phyloP scores from a whole-genome alignment of 2,329 filamentous ascomycete genomes.

The Colletotrichum graminicola region DNA sequence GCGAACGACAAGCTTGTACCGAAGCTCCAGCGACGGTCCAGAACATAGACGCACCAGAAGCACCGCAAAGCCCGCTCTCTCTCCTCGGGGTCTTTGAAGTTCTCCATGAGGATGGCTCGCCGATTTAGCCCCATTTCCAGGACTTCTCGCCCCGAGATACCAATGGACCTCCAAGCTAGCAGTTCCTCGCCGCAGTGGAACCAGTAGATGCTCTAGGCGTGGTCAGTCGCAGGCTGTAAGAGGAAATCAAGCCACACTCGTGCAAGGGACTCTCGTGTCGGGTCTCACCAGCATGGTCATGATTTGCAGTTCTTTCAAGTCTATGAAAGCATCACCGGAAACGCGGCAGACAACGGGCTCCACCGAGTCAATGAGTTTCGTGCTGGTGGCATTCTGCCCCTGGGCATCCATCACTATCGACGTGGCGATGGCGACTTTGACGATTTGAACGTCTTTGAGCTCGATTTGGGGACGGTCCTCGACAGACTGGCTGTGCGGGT shows the following conservation, averaged over 20 bases:
- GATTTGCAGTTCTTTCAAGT: slow-evolving; percentile 52
- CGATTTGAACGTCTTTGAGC: slow-evolving; percentile 50
- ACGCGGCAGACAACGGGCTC: slow-evolving; percentile 48
- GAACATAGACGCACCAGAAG: slow-evolving; percentile 65
- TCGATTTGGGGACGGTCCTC: slow-evolving; percentile 23
- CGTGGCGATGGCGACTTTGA: slow-evolving; percentile 51
- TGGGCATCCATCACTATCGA: slow-evolving; percentile 50
- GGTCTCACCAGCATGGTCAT: slow-evolving; percentile 48
- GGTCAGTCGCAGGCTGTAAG: neutral
- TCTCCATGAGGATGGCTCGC: slow-evolving; percentile 56
- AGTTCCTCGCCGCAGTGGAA: slow-evolving; percentile 63
- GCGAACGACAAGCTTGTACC: slow-evolving; percentile 63
- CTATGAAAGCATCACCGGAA: slow-evolving; percentile 45
- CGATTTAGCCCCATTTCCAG: slow-evolving; percentile 64
- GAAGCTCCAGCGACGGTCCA: slow-evolving; percentile 65
- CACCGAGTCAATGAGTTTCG: slow-evolving; percentile 48
- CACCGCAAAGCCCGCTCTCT: slow-evolving; percentile 53
- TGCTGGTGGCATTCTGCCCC: slow-evolving; percentile 48
- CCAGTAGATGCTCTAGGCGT: slow-evolving; percentile 54
- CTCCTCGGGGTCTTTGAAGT: slow-evolving; percentile 49
- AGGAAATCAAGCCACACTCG: neutral
- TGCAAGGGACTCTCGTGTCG: too few relatives aligned
- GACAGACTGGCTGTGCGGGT: neutral
- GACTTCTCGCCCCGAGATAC: slow-evolving; percentile 59
- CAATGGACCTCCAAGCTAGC: slow-evolving; percentile 61